phyloP scores from a whole-genome alignment of 179 eudicot species.

The Silene coronaria region DNA sequence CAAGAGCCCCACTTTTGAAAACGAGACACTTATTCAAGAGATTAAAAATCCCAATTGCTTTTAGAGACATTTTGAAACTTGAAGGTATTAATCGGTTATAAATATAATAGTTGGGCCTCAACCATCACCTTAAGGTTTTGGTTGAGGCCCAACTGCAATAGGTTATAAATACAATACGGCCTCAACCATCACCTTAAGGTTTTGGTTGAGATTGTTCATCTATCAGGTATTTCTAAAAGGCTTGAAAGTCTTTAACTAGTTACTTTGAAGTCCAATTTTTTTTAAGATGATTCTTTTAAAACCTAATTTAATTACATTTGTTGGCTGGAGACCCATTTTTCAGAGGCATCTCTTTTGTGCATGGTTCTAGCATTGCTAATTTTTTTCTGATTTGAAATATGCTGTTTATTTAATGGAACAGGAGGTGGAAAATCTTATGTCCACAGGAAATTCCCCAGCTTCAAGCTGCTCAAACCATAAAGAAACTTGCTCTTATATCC shows the following conservation, averaged over 20 bases:
- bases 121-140: no score
- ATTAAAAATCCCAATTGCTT: background rate
- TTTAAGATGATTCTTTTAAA: background rate
- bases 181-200: no score
- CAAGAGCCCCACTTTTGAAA: no score
- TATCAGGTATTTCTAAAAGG: background rate
- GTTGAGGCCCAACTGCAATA: no score
- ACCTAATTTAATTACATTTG: background rate
- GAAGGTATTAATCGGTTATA: no score
- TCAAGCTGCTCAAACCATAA: constrained; percentile 47
- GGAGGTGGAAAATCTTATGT: constrained; percentile 70
- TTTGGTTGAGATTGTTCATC: no score
- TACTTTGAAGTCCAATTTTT: background rate
- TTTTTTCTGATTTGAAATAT: background rate
- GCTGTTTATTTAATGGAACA: constrained; percentile 23
- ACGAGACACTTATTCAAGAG: no score
- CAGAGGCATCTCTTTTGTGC: background rate
- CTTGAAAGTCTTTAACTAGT: background rate
- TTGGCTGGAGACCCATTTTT: background rate
- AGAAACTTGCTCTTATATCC: constrained; percentile 50
- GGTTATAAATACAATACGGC: no score
- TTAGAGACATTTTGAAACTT: background rate
- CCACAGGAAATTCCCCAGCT: constrained; percentile 58
- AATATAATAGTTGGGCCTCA: no score
- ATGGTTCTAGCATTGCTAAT: background rate